Percentiles rank a stretch among this genome's conserved stretches.
These are phyloP conservation scores for Candolleomyces aberdarensis DNA, from an alignment of 768 basidiomycete species.

Conservation along the genomic window DNA sequence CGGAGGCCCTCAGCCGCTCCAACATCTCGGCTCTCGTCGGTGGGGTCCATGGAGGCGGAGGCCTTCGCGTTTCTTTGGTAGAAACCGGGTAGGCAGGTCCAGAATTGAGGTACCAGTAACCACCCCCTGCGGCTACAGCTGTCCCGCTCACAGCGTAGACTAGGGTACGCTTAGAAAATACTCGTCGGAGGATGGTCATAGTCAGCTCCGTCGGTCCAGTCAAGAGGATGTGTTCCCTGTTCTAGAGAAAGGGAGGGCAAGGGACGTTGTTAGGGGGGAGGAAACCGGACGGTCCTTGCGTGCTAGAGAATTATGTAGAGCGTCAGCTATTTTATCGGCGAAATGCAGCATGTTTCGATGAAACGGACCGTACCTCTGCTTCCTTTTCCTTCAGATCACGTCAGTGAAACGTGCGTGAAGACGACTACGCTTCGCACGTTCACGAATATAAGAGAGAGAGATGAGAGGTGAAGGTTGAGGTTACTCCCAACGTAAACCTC, in stretches of 20 bases:
- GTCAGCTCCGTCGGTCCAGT: neutral
- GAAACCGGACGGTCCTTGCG: neutral
- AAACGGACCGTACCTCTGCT: no score
- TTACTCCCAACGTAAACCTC: no score
- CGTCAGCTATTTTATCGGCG: no score
- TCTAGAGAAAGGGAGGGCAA: neutral
- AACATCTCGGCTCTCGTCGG: conserved; percentile 69
- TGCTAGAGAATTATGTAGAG: no score
- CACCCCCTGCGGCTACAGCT: conserved; percentile 48
- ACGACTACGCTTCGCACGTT: no score
- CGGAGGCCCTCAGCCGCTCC: conserved; percentile 48
- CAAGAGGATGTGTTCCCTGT: neutral
- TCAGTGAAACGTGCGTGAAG: no score
- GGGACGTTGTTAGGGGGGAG: neutral
- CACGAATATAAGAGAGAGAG: no score
- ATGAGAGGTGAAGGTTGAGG: no score
- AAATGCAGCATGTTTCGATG: no score
- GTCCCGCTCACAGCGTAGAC: conserved; percentile 53
- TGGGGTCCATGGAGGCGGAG: conserved; percentile 78
- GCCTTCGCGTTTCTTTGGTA: conserved; percentile 62
- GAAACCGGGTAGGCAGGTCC: conserved; percentile 65
- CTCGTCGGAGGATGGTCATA: conserved; percentile 33
- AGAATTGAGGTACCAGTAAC: conserved; percentile 73
- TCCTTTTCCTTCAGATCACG: no score
- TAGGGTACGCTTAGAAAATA: conserved; percentile 58